Evolutionary conservation across 768 basidiomycete species (phyloP).

Genomic region (Kwoniella heveanensis): DNA sequence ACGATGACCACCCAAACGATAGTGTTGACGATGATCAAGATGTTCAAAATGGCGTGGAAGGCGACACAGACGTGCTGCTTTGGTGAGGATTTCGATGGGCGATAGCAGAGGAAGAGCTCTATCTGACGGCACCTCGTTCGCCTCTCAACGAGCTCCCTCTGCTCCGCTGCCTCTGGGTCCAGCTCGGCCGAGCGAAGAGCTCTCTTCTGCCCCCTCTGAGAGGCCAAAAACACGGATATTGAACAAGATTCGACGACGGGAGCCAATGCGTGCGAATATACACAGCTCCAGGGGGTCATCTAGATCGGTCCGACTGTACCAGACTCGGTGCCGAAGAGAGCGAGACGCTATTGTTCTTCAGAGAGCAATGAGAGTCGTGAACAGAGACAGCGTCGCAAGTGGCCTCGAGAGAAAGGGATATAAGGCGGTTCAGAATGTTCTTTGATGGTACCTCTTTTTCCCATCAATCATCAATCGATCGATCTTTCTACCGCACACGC

Average conservation of each 20-base stretch:
- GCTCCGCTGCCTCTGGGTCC: background rate
- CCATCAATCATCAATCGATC: background rate
- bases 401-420: background rate
- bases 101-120: conserved; percentile 1
- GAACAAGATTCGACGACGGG: background rate
- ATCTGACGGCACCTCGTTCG: background rate
- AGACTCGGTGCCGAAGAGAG: conserved; percentile 1
- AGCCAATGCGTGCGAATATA: background rate
- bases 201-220: too few relatives aligned
- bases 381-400: background rate
- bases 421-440: background rate
- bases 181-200: too few relatives aligned
- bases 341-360: background rate
- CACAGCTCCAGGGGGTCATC: conserved; percentile 1
- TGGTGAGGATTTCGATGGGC: background rate
- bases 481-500: background rate
- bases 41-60: background rate
- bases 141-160: background rate
- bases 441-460: background rate
- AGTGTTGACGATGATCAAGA: background rate
- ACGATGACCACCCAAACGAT: background rate
- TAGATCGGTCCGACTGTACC: background rate
- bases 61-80: background rate
- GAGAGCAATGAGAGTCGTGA: background rate
- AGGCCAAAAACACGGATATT: background rate